Base-by-base conservation (phyloP, 2,329 filamentous ascomycete genomes). In the Bipolaris zeicola region DNA sequence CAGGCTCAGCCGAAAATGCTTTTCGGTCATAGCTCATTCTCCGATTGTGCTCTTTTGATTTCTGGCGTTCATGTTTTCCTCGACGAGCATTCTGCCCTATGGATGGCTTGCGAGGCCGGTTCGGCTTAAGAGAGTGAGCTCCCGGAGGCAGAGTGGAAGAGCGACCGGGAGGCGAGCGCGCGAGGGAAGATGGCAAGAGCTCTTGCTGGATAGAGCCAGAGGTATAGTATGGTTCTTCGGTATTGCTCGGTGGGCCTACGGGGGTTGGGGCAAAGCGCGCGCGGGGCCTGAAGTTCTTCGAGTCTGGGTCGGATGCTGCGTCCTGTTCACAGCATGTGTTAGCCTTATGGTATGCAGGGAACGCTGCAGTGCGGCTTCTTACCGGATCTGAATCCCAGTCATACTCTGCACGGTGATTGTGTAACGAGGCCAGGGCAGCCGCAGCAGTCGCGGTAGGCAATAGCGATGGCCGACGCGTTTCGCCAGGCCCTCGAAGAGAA, bases 81-180 rank as follows among this genome's bases (percentile, higher is more conserved):
- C 90, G 88, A 54, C 89, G 84, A 37, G 88, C 86, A 64, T 89
- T 87, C 75, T 96, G 92, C 6, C 89, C 89, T 58, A 96, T 86
- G 1, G 93, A 97, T 61, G 90, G 89, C 78, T 96, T 97, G 63
- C 92, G 86, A 39, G 91, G 88, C 53, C 92, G 84, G 52, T 83
- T 87, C 20, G 87, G 83, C 38, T 89, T 90, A 37, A 91, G 80
- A 39, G 87, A 84, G 57, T 91, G 85, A 65, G 95, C 90, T 48
- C 94, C 84, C 3, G 93, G 92, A 26, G 93, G 92, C 22, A 96
- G 82, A 0, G 92, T 96, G 1, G 92, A 93, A 13, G 92, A 96
- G 61, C 93, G 89, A 52, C 89, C 91, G 6, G 92, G 90, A 0
- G 92, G 93, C 8, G 93, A 96, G 58, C 88, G 88, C 50, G 86